Evolutionary conservation across 2,329 filamentous ascomycete species (phyloP).

Genomic region (Pseudopyricularia javanii): DNA sequence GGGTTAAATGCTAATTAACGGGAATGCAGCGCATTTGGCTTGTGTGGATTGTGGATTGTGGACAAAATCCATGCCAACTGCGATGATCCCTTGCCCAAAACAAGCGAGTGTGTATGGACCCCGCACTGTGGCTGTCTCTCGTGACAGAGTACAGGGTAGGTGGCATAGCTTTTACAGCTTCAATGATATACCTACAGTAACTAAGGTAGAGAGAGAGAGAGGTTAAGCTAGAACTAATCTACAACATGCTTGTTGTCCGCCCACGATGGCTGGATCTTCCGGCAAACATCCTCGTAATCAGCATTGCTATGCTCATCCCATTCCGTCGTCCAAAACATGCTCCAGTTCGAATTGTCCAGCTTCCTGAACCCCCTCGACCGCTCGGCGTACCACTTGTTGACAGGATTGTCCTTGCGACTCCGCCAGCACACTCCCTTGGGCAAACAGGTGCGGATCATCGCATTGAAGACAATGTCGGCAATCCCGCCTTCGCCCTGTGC

Average conservation of each 20-base stretch:
- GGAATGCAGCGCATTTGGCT: too few relatives aligned
- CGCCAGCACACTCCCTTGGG: constrained; percentile 86
- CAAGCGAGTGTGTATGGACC: too few relatives aligned
- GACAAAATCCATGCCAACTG: too few relatives aligned
- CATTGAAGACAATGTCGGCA: constrained; percentile 91
- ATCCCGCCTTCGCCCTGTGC: constrained; percentile 86
- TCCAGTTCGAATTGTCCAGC: constrained; percentile 73
- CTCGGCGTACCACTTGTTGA: constrained; percentile 99
- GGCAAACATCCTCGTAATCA: constrained; percentile 68
- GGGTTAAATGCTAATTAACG: too few relatives aligned
- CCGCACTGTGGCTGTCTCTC: too few relatives aligned
- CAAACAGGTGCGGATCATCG: constrained; percentile 85
- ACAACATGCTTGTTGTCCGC: constrained; percentile 44
- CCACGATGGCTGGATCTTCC: constrained; percentile 51
- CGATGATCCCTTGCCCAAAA: too few relatives aligned
- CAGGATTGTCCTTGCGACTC: constrained; percentile 79
- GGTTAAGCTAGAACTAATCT: constrained; percentile 26
- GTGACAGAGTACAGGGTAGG: too few relatives aligned
- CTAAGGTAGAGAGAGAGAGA: too few relatives aligned
- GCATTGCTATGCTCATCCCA: constrained; percentile 43
- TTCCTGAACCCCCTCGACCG: constrained; percentile 74
- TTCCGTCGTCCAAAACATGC: constrained; percentile 94
- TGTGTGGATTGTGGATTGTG: too few relatives aligned
- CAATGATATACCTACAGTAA: too few relatives aligned
- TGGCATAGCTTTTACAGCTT: too few relatives aligned